Evolutionary conservation across 352 stramenopile species (phyloP), one percentile per base, ranked within the genome.

Genomic region (Phytophthora sp.): DNA sequence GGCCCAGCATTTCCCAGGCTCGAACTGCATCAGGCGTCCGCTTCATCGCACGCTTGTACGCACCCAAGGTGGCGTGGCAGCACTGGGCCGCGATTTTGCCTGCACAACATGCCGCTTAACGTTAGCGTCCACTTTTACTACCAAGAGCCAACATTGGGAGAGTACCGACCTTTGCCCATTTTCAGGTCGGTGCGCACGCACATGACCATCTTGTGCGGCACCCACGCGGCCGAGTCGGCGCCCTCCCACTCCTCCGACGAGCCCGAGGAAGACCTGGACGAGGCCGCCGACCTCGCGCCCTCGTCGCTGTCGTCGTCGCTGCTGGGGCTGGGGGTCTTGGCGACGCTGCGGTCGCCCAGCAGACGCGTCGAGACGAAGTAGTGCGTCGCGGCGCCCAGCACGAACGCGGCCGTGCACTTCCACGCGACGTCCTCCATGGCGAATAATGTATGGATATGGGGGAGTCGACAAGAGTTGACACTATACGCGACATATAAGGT

Each of bases 141-240:
- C 21, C 18, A 15, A 34, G 58, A 23, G 26, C 35, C 32, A 28
- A 35, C n/a, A n/a, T n/a, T n/a, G n/a, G n/a, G n/a, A 79, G 46
- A 68, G 87, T 57, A 86, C 73, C 76, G 87, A 89, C 95, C 96
- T 81, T 98, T 98, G 66, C 92, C 92, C 96, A 99, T 99, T 68
- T 93, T 95, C 37, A 99, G 77, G 74, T 97, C 87, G 28, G 88
- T 97, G 62, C 97, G 96, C 63, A 98, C 96, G 56, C 91, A 97
- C 17, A 99, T 82, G 48, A 99, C 90, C 93, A 98, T 98, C 64
- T 96, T 97, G 76, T 96, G 87, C 18, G 85, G 85, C 55, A 79
- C 53, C 77, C 71, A 92, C 55, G 48, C 79, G 30, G 68, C 58
- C 6, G 76, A 76, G 45, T 94, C 84, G 35, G 74, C 71, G 59